These are phyloP conservation scores for Cladosporium halotolerans DNA, from an alignment of 2,329 filamentous ascomycete species.

Conservation along the genomic window DNA sequence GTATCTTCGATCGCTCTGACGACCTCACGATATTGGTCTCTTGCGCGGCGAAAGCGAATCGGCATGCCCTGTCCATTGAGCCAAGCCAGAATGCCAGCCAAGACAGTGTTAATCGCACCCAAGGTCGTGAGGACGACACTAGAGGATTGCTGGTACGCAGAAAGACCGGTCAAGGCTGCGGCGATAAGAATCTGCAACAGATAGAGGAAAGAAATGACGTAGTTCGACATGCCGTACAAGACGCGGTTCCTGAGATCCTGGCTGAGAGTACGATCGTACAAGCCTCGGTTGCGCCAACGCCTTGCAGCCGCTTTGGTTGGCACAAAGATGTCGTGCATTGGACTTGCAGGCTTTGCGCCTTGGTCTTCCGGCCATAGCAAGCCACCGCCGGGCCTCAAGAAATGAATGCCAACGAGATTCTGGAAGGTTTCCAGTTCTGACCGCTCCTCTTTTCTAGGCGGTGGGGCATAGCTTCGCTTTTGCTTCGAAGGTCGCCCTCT, in stretches of 20 bases:
- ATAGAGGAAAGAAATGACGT: constrained; percentile 13
- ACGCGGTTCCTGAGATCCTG: constrained; percentile 6
- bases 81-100: constrained; percentile 15
- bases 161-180: constrained; percentile 14
- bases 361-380: neutral
- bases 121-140: constrained; percentile 11
- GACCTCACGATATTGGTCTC: constrained; percentile 15
- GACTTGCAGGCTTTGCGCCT: constrained; percentile 7
- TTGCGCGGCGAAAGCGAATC: constrained; percentile 9
- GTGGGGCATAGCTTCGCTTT: neutral
- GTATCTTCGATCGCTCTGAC: constrained; percentile 12
- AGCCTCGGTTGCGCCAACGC: constrained; percentile 5
- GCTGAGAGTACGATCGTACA: constrained; percentile 3
- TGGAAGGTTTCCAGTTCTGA: constrained; percentile 5
- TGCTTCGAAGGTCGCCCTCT: neutral
- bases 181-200: constrained; percentile 16
- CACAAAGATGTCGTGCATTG: constrained; percentile 7
- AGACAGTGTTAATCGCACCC: constrained; percentile 15
- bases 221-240: constrained; percentile 12
- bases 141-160: constrained; percentile 8
- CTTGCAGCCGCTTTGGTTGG: constrained; percentile 6
- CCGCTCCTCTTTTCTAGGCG: neutral
- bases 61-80: constrained; percentile 17
- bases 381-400: constrained; percentile 7
- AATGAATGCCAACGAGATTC: constrained; percentile 10